Conservation (phyloP, 2,329 filamentous ascomycete species). For the Hypomyces rosellus region DNA sequence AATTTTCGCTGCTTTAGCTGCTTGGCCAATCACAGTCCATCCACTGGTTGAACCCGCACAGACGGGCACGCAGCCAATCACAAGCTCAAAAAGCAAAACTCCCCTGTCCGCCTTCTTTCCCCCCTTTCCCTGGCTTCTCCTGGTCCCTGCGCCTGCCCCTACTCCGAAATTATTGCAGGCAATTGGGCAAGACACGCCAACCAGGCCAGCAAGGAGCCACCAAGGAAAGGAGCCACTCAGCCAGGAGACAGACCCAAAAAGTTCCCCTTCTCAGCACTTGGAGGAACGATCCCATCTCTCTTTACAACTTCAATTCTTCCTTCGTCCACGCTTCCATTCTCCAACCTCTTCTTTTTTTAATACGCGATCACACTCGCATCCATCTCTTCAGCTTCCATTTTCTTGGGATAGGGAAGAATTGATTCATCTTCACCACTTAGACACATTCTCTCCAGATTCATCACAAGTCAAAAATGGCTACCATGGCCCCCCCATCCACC, state of each 20-base stretch:
- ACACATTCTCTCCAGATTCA: conserved; percentile 1
- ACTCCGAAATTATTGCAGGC: conserved; percentile 45
- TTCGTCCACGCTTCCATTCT: conserved; percentile 20
- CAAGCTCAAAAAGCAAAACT: conserved; percentile 18
- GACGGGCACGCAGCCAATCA: conserved; percentile 24
- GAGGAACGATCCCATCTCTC: not conserved
- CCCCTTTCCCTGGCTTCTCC: conserved; percentile 34
- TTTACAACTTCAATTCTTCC: conserved; percentile 20
- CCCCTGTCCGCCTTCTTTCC: conserved; percentile 25
- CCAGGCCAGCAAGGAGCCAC: conserved; percentile 11
- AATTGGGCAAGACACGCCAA: conserved; percentile 29
- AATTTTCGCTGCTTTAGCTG: no score
- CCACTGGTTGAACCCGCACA: conserved; percentile 18
- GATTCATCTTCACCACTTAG: conserved; percentile 23
- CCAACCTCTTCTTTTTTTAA: conserved; percentile 10
- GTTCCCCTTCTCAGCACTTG: conserved; percentile 30
- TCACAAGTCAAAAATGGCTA: conserved; percentile 41
- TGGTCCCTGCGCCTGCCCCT: conserved; percentile 32
- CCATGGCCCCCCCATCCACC: conserved; percentile 63
- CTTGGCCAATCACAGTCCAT: conserved; percentile 14
- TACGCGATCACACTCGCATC: conserved; percentile 14
- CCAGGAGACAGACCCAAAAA: conserved; percentile 27
- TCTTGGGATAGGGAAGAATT: conserved; percentile 29
- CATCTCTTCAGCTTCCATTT: conserved; percentile 20
- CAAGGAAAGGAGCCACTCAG: not conserved